Evolutionary conservation across 768 basidiomycete genomes (phyloP), one percentile per base, ranked within the genome.

Genomic region (Boletus rufocinnamomeus): DNA sequence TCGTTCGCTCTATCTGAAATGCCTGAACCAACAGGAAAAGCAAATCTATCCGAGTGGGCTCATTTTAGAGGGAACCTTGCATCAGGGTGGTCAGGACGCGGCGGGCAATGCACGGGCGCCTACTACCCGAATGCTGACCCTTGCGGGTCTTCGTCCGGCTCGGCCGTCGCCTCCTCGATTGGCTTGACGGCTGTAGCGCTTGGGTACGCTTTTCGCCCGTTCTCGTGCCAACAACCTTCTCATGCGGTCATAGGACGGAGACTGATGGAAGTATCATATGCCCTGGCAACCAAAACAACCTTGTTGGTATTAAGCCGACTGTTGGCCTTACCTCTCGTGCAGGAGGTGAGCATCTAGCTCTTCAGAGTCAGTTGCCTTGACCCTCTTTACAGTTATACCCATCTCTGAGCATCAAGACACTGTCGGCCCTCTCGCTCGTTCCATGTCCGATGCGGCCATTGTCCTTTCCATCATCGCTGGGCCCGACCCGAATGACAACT

Each of bases 291-390:
- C 68, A 76, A 21, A 85, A 85, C 52, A 85, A 85, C 60, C 43
- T 85, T 6, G 84, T 76, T 4, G 85, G 84, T 0, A 82, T 86
- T 48, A 85, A 84, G 62, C 82, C 85, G 0, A 86, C 82, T 3
- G 77, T 86, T 10, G 85, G 85, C 0, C 68, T 84, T 35, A 84
- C 83, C 4, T 85, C 84, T 6, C 76, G 83, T 16, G 81, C 83
- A 17, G 85, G 84, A 68, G 84, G 85, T 81, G 57, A 44, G 68
- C 27, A 10, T 40, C 21, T 32, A 41, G 32, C 9, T 6, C 11
- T 13, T 35, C 16, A 41, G 21, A 17, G 8, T 28, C 17, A 25
- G n/a, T 28, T 50, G 14, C 11, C 14, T 40, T 52, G 23, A 53
- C 48, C 32, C 11, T n/a, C 21, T 9, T 40, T 32, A 1, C 52